Base-by-base conservation (phyloP, 2,329 filamentous ascomycete species). In the Gnomoniopsis smithogilvyi region DNA sequence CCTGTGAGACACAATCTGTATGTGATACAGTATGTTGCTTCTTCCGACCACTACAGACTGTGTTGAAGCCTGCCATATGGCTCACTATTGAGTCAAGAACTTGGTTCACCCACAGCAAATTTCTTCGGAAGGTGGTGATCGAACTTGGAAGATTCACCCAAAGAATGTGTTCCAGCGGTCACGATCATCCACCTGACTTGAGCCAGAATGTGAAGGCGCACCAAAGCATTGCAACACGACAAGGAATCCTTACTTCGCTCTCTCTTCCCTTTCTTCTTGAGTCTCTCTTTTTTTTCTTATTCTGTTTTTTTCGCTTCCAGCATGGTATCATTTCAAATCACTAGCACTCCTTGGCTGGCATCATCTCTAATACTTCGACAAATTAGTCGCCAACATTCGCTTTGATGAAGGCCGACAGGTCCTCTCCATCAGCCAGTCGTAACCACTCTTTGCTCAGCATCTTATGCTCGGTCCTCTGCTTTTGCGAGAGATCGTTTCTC, bases 381-480 rank as follows among this genome's bases (percentile, higher is more conserved):
- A 11, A 30, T 24, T 50, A 33, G 30, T 6, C n/a, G 19, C 49
- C 21, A 34, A 51, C 59, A 43, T 56, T 60, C 3, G 50, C 24
- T 38, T 51, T 48, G 19, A 58, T 24, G 3, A 3, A 22, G 21
- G 41, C 24, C 26, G 51, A 43, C 41, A 62, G 26, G 17, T 59
- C 50, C 8, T 54, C 47, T 2, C 56, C 59, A 33, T 54, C 46
- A 15, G 49, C 57, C 11, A 63, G 61, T 15, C 64, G 26, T 57
- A 59, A 36, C 70, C 69, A 72, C 63, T 72, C 69, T 49, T 59
- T 61, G 15, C 65, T 66, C 52, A 63, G 52, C 60, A 48, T 64
- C 56, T 65, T 64, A 43, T 62, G 62, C 41, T 56, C 62, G 38
- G 46, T 63, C 54, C 58, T 38, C 43, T 62, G 45, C 55, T 30